Conservation (phyloP, 2,329 filamentous ascomycete species). For the Exophiala calicioides region DNA sequence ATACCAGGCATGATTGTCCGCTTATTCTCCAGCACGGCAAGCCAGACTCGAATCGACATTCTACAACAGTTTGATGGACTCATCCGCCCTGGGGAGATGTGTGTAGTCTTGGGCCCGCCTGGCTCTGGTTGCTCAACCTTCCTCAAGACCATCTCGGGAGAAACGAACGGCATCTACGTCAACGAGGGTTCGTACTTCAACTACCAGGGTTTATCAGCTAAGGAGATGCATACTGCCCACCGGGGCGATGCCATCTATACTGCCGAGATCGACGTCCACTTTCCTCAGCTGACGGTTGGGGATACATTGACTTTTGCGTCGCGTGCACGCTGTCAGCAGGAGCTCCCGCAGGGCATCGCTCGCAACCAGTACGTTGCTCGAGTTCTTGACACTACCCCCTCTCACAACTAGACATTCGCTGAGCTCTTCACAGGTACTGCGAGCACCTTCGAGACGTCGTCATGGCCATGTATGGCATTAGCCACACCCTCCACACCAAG, state of each 20-base stretch:
- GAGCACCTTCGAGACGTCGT: conserved; percentile 47
- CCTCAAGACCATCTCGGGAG: conserved; percentile 79
- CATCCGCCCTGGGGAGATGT: conserved; percentile 37
- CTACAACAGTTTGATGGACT: conserved; percentile 31
- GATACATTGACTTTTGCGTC: conserved; percentile 59
- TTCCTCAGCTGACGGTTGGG: conserved; percentile 70
- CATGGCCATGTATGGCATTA: conserved; percentile 49
- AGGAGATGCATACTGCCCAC: conserved; percentile 68
- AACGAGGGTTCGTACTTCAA: conserved; percentile 73
- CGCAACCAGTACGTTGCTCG: conserved; percentile 39
- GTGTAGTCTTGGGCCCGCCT: conserved; percentile 44
- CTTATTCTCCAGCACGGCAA: neutral
- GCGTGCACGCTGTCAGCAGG: conserved; percentile 51
- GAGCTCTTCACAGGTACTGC: conserved; percentile 33
- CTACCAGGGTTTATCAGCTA: conserved; percentile 63
- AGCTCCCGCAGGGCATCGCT: conserved; percentile 39
- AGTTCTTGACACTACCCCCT: neutral
- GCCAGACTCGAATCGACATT: conserved; percentile 14
- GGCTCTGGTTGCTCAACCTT: conserved; percentile 70
- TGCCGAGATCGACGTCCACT: conserved; percentile 80
- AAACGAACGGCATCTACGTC: conserved; percentile 76
- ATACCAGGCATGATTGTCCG: neutral
- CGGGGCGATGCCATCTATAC: conserved; percentile 82
- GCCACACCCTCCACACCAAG: conserved; percentile 56
- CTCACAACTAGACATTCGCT: neutral